These are phyloP conservation scores for Conringia planisiliqua DNA, from an alignment of 345 rosid genomes.

Conservation along the genomic window DNA sequence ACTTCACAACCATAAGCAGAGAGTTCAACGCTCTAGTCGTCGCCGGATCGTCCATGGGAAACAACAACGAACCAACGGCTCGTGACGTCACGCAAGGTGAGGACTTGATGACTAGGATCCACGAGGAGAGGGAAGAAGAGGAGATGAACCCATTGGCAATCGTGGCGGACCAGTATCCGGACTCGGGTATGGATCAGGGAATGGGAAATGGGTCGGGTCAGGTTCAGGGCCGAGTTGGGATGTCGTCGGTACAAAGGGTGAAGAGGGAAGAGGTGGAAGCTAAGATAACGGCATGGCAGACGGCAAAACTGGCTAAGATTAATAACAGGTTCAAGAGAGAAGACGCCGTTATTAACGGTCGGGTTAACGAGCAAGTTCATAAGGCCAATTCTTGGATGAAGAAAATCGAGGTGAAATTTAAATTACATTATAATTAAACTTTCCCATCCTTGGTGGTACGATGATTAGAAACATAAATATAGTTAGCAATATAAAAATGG, in stretches of 20 bases:
- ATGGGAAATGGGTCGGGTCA: conserved; percentile 18
- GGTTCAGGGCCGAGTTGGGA: conserved; percentile 11
- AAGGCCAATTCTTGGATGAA: conserved; percentile 80
- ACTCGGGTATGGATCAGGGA: conserved; percentile 20
- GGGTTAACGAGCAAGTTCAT: conserved; percentile 77
- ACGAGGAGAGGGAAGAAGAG: conserved; percentile 36
- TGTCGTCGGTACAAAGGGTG: conserved; percentile 61
- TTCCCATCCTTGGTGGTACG: background rate
- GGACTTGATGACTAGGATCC: conserved; percentile 20
- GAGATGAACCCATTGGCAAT: conserved; percentile 85
- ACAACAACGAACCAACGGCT: conserved; percentile 4
- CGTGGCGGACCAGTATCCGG: conserved; percentile 47
- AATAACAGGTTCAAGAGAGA: conserved; percentile 89
- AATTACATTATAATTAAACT: background rate
- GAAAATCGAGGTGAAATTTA: conserved; percentile 73
- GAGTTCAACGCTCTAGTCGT: conserved; percentile 93
- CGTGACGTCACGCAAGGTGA: conserved; percentile 9
- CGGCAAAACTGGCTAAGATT: conserved; percentile 71
- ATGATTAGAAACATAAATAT: background rate
- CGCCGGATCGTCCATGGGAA: conserved; percentile 62
- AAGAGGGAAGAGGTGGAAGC: conserved; percentile 88
- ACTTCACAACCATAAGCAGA: conserved; percentile 85
- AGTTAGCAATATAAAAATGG: background rate
- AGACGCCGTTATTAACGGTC: conserved; percentile 75
- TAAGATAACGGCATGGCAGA: conserved; percentile 89